Evolutionary conservation across 495 filamentous ascomycete species (phyloP).

Genomic region (Aspergillus affinis): DNA sequence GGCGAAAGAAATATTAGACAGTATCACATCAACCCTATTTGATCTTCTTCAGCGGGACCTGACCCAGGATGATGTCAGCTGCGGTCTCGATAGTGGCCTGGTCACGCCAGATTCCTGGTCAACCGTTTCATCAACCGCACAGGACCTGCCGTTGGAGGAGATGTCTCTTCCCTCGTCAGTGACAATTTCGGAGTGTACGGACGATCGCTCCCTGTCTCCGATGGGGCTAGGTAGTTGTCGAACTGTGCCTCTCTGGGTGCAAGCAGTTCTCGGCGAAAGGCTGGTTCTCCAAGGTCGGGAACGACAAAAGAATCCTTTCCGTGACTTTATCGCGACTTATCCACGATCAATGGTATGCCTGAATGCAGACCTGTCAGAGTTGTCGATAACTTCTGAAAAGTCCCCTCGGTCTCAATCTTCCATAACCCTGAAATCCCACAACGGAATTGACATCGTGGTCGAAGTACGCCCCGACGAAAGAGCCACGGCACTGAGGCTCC

Average conservation of each 20-base stretch:
- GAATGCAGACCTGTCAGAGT: slow-evolving; percentile 8
- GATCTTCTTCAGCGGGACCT: slow-evolving; percentile 18
- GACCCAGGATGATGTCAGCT: not conserved
- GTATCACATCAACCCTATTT: slow-evolving; percentile 19
- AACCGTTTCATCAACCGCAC: slow-evolving; percentile 5
- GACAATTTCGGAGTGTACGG: slow-evolving; percentile 12
- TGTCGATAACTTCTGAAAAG: slow-evolving; percentile 1
- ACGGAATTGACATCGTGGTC: slow-evolving; percentile 13
- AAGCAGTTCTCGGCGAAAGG: slow-evolving; percentile 11
- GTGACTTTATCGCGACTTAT: slow-evolving; percentile 4
- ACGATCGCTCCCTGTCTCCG: slow-evolving; percentile 12
- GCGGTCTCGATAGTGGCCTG: slow-evolving; percentile 6
- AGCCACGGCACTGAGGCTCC: slow-evolving; percentile 52
- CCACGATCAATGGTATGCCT: slow-evolving; percentile 6
- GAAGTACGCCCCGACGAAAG: slow-evolving; percentile 9
- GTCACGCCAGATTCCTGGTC: slow-evolving; percentile 21
- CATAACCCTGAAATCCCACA: slow-evolving; percentile 8
- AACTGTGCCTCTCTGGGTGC: slow-evolving; percentile 15
- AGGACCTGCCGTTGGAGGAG: slow-evolving; percentile 6
- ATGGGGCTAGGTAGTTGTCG: not conserved
- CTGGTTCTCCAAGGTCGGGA: slow-evolving; percentile 9
- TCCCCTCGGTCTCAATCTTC: not conserved
- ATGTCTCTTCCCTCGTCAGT: slow-evolving; percentile 13
- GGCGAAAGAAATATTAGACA: slow-evolving; percentile 31
- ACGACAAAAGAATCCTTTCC: slow-evolving; percentile 18